Base-by-base conservation (phyloP, 2,329 filamentous ascomycete genomes). In the Chaetomium olivaceum region DNA sequence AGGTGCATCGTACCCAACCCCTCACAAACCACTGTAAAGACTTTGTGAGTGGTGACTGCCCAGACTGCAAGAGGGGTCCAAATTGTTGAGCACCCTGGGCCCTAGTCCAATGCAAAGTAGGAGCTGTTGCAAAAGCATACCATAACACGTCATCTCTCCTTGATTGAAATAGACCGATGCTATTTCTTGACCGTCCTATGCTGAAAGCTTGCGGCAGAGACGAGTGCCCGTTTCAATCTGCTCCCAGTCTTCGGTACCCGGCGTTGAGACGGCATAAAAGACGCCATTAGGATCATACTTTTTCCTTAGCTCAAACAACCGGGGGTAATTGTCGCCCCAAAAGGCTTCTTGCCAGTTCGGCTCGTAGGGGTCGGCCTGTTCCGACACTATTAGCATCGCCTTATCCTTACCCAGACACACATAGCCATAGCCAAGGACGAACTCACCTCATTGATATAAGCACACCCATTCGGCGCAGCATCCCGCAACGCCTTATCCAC, bases 191-290 rank as follows among this genome's bases (percentile, higher is more conserved):
- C 7, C n/a, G 3, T 6, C 21, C 9, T n/a, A 4, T 8, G 16
- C 16, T 57, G 43, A 71, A 16, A 73, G 46, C 66, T 69, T 71
- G 63, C 72, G 73, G 69, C 82, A 83, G 58, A 83, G 73, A 23
- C 79, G 77, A 4, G 73, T 76, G 8, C 78, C 80, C 50, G 75
- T 68, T 58, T 76, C 76, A 3, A 76, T 77, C 29, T 80, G 75
- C 46, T 70, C 71, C 81, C 81, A 83, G 2, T 73, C 72, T 52
- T 83, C 80, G 56, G 78, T 81, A 0, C 81, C 81, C 5, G 82
- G 79, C 1, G 76, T 80, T 0, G 77, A 77, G 3, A 76, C 73
- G 14, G 79, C 79, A 58, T 81, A 80, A 55, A 80, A 84, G 1
- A 84, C 63, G 5, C 74, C 74, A 12, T 74, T 59, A 16, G 77